phyloP scores from a whole-genome alignment of 2,329 filamentous ascomycete genomes.

The Scytalidium sp. region DNA sequence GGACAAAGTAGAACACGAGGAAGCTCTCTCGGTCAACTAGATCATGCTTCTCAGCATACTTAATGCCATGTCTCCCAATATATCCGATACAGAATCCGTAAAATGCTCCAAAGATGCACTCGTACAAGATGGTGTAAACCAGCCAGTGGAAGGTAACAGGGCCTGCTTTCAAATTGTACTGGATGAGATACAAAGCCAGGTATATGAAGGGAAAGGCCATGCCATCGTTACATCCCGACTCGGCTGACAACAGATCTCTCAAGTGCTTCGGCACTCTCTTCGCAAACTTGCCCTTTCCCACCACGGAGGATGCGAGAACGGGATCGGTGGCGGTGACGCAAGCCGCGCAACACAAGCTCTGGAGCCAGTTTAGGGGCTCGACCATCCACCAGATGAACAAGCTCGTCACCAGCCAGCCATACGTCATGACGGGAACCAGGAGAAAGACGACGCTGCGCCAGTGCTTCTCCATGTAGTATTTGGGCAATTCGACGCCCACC shows the following conservation, averaged over 20 bases:
- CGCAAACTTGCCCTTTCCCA: constrained; percentile 98
- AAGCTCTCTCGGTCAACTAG: constrained; percentile 96
- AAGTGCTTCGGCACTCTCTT: constrained; percentile 97
- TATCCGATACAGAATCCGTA: constrained; percentile 89
- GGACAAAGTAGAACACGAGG: constrained; percentile 96
- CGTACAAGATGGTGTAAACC: constrained; percentile 86
- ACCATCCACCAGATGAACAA: constrained; percentile 94
- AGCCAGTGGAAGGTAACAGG: constrained; percentile 83
- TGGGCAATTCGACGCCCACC: constrained; percentile 85
- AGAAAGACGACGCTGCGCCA: constrained; percentile 90
- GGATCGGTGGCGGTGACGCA: constrained; percentile 98
- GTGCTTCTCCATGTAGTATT: constrained; percentile 96
- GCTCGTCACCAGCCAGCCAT: constrained; percentile 89
- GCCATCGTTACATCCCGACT: constrained; percentile 98
- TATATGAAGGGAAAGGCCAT: constrained; percentile 99
- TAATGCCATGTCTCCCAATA: constrained; percentile 85
- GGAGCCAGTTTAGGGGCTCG: constrained; percentile 77
- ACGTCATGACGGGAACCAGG: constrained; percentile 94
- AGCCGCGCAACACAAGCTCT: constrained; percentile 81
- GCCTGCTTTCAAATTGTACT: constrained; percentile 66
- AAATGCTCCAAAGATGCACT: constrained; percentile 88
- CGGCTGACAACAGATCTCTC: constrained; percentile 88
- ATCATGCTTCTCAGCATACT: constrained; percentile 77
- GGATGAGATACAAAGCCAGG: constrained; percentile 83
- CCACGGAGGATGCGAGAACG: constrained; percentile 93